A percentile compares a stretch with the other conserved stretches of the same genome.
Conservation (phyloP, 345 rosid species). For the Psidium friedrichsthalianum region DNA sequence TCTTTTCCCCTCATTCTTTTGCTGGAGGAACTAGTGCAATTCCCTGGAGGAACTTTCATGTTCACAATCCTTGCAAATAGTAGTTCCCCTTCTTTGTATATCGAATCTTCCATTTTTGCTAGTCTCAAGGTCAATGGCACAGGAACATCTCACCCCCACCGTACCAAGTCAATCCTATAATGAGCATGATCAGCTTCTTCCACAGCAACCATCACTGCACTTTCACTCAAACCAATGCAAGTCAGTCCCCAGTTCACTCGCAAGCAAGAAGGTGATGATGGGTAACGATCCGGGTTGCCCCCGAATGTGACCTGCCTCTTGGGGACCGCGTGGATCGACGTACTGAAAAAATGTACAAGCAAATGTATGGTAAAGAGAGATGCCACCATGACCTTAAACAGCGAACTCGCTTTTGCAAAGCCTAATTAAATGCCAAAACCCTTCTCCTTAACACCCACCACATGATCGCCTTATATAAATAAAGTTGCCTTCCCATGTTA, state of each 20-base stretch:
- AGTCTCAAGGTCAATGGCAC: background rate
- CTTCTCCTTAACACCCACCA: constrained; percentile 20
- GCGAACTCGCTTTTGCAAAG: background rate
- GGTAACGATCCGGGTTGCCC: background rate
- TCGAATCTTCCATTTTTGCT: background rate
- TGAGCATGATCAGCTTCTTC: background rate
- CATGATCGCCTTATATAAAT: constrained; percentile 13
- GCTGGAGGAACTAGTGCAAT: background rate
- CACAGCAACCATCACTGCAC: background rate
- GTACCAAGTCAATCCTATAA: background rate
- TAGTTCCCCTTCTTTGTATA: background rate
- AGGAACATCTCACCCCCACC: background rate
- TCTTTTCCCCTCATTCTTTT: background rate
- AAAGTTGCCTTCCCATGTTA: constrained; percentile 18
- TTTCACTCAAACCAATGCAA: background rate
- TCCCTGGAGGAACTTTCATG: background rate
- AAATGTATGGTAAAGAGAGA: constrained; percentile 20
- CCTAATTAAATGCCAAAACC: background rate
- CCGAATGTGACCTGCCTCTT: background rate
- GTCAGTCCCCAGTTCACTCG: background rate
- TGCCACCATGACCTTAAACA: constrained; percentile 15
- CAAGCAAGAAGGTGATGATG: background rate
- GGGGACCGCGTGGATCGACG: background rate
- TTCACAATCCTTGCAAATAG: background rate
- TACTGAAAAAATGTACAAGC: background rate